phyloP scores from a whole-genome alignment of 2,329 filamentous ascomycete species.

The Tolypocladium pustulatum region DNA sequence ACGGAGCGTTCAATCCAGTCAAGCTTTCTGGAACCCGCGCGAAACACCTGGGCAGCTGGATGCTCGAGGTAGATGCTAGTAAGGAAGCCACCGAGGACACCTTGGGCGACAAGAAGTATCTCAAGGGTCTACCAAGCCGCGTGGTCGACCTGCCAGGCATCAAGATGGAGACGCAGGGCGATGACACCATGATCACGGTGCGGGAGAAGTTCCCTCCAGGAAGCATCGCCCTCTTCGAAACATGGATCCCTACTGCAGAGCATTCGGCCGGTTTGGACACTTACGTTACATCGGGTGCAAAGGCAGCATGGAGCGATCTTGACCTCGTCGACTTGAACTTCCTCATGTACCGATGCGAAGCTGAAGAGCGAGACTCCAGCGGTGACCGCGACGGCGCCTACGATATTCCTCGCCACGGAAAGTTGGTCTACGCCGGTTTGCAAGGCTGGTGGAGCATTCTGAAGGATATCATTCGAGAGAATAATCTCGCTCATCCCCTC shows the following conservation, averaged over 20 bases:
- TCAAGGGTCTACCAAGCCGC: conserved; percentile 76
- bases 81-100: conserved; percentile 56
- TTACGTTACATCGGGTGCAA: conserved; percentile 73
- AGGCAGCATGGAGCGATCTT: conserved; percentile 65
- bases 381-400: conserved; percentile 79
- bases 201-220: conserved; percentile 82
- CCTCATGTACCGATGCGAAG: conserved; percentile 80
- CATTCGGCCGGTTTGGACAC: conserved; percentile 75
- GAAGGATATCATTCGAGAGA: conserved; percentile 73
- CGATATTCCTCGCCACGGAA: conserved; percentile 71
- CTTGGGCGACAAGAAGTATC: conserved; percentile 55
- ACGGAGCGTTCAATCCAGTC: conserved; percentile 70
- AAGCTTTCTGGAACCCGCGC: conserved; percentile 75
- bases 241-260: conserved; percentile 83
- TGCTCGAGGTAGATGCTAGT: conserved; percentile 75
- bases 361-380: conserved; percentile 74
- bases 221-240: conserved; percentile 91
- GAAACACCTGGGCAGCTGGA: conserved; percentile 82
- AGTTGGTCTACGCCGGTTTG: conserved; percentile 87
- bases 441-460: conserved; percentile 97
- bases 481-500: conserved; percentile 84
- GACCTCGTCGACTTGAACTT: conserved; percentile 82
- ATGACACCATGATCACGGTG: conserved; percentile 70
- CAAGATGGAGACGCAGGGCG: conserved; percentile 57
- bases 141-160: conserved; percentile 67